Evolutionary conservation across 768 basidiomycete species (phyloP), one percentile per base, ranked within the genome.

Genomic region (Clitopilus passeckerianus): DNA sequence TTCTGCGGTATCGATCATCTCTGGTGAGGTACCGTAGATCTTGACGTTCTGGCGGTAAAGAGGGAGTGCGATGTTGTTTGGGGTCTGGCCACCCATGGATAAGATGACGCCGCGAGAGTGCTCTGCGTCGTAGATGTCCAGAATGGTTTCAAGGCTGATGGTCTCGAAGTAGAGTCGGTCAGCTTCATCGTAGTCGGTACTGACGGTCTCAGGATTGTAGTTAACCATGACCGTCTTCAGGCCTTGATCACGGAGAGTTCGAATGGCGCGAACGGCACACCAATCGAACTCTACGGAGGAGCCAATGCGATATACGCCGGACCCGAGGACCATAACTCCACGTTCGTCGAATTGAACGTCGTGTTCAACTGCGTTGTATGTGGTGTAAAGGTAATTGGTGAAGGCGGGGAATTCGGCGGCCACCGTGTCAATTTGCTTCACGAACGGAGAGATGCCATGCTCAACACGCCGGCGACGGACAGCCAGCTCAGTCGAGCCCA

Each of bases 231-330:
- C 86, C 4, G 96, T 98, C 62, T 92, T 93, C 54, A 94, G 76
- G 16, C 95, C 95, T 67, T 91, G 88, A n/a, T 96, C 91, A 63
- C 95, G 93, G 27, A 99, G 80, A 0, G 97, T 98, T 65, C 96
- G 80, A 70, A 98, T 98, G 33, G 95, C 94, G 54, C 95, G 89
- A 57, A 99, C 96, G 15, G 96, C 97, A 72, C 96, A 98, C 96
- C 96, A 99, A 71, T 98, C 96, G 75, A 99, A 98, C 76, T 99
- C 96, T 73, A 99, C 96, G 4, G 95, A 98, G 1, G 96, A 98
- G 16, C 97, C 96, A 65, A 99, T 99, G 57, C 97, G 89, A 75
- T 99, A 99, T 1, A 98, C 96, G 59, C 97, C 97, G 14, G 96
- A 98, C 33, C 97, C 97, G 43, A 98, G 82, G 2, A 98, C 97